Evolutionary conservation across 1,284 basidiomycete species (phyloP).

Genomic region (Microbotryum silenes-acaulis): DNA sequence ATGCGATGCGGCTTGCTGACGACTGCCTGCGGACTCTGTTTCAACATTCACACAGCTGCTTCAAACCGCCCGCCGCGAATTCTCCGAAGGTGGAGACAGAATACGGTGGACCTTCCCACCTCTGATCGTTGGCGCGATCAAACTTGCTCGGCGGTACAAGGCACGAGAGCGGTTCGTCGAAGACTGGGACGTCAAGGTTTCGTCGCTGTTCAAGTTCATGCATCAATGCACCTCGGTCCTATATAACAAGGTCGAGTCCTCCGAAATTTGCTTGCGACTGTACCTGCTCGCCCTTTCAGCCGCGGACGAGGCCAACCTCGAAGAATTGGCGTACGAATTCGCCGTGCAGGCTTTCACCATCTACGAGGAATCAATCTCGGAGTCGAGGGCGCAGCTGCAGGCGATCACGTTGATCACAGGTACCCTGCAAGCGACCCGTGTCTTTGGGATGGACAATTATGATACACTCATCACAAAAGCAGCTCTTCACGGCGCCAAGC

Average conservation of each 20-base stretch:
- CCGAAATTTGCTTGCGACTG: slow-evolving; percentile 75
- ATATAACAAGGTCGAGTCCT: slow-evolving; percentile 74
- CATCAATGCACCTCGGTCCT: slow-evolving; percentile 78
- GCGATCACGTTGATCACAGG: slow-evolving; percentile 88
- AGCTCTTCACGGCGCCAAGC: slow-evolving; percentile 82
- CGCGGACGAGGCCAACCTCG: slow-evolving; percentile 82
- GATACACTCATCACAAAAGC: slow-evolving; percentile 94
- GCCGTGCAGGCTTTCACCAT: slow-evolving; percentile 93
- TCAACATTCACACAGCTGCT: slow-evolving; percentile 53
- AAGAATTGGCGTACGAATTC: slow-evolving; percentile 88
- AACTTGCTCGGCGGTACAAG: slow-evolving; percentile 81
- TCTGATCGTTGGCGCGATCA: slow-evolving; percentile 80
- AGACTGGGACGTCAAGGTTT: slow-evolving; percentile 74
- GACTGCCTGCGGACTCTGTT: not conserved
- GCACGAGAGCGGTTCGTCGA: slow-evolving; percentile 48
- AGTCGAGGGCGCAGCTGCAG: slow-evolving; percentile 81
- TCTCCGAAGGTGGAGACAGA: slow-evolving; percentile 80
- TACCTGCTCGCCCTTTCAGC: slow-evolving; percentile 92
- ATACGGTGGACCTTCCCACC: slow-evolving; percentile 93
- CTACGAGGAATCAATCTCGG: slow-evolving; percentile 90
- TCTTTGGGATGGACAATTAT: slow-evolving; percentile 85
- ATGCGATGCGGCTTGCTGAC: slow-evolving; percentile 3
- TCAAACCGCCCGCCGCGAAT: slow-evolving; percentile 77
- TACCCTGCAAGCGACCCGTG: slow-evolving; percentile 69
- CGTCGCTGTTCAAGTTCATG: slow-evolving; percentile 78